A percentile compares a stretch with the other conserved stretches of the same genome.
Conservation (phyloP, 495 filamentous ascomycete species). For the Chaetomidium leptoderma region DNA sequence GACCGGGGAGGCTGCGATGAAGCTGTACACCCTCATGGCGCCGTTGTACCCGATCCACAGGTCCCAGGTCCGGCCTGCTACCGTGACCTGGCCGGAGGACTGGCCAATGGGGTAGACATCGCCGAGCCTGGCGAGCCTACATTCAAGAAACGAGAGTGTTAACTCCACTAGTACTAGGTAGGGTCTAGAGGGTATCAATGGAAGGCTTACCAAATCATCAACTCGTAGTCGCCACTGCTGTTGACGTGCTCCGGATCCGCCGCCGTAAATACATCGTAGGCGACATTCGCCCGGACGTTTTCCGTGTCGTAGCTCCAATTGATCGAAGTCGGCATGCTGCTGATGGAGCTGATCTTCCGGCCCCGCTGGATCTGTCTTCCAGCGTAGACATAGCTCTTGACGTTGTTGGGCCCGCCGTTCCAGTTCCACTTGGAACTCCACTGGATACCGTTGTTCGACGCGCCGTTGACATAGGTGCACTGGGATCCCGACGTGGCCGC, state of each 20-base stretch:
- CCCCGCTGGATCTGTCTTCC: conserved; percentile 30
- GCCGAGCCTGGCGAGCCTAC: conserved; percentile 41
- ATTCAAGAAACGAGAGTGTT: no score
- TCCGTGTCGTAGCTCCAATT: conserved; percentile 40
- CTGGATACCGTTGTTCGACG: conserved; percentile 29
- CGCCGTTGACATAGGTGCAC: conserved; percentile 39
- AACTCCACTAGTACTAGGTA: no score
- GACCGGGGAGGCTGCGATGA: conserved; percentile 33
- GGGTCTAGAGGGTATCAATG: background rate
- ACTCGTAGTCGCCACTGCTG: conserved; percentile 46
- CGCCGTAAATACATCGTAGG: conserved; percentile 50
- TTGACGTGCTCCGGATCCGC: conserved; percentile 43
- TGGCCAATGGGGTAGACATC: conserved; percentile 42
- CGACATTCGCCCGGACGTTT: conserved; percentile 42
- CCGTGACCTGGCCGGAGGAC: conserved; percentile 25
- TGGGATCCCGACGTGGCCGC: conserved; percentile 35
- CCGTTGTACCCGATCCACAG: conserved; percentile 32
- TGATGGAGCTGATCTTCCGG: conserved; percentile 29
- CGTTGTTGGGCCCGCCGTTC: conserved; percentile 37
- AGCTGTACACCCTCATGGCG: conserved; percentile 44
- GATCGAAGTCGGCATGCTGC: conserved; percentile 38
- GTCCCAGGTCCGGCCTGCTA: conserved; percentile 37
- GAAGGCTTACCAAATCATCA: conserved; percentile 50
- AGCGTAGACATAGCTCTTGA: conserved; percentile 48
- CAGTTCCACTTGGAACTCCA: conserved; percentile 44